phyloP scores from a whole-genome alignment of 2,329 filamentous ascomycete species.

The Didymella glomerata region DNA sequence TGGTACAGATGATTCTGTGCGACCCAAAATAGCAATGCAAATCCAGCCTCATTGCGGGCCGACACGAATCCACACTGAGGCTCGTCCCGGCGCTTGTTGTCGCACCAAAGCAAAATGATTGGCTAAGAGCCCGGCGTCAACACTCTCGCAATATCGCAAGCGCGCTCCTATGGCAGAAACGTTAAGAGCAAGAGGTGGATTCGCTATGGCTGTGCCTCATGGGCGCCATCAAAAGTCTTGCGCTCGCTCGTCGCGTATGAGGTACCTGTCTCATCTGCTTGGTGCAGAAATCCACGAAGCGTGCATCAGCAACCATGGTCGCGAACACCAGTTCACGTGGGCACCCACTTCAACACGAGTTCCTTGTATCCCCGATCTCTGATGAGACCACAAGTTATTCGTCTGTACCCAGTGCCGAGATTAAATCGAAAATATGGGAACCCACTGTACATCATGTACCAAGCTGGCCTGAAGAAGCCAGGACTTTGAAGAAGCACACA shows the following conservation, averaged over 20 bases:
- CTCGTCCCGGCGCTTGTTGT: constrained; percentile 34
- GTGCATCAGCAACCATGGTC: constrained; percentile 25
- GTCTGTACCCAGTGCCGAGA: neutral
- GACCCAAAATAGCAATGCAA: constrained; percentile 14
- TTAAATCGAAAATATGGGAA: constrained; percentile 36
- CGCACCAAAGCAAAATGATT: constrained; percentile 37
- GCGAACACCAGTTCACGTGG: constrained; percentile 22
- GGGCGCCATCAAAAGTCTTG: constrained; percentile 32
- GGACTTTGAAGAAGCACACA: constrained; percentile 32
- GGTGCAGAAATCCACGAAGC: constrained; percentile 16
- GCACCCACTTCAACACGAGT: constrained; percentile 23
- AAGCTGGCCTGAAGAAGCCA: constrained; percentile 45
- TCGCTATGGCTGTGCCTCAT: constrained; percentile 38
- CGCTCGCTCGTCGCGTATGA: constrained; percentile 39
- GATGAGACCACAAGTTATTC: constrained; percentile 6
- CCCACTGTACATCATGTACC: constrained; percentile 32
- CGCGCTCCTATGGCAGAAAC: constrained; percentile 30
- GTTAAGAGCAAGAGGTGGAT: constrained; percentile 26
- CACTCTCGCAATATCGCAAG: constrained; percentile 25
- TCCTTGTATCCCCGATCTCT: constrained; percentile 7
- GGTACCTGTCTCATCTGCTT: constrained; percentile 22
- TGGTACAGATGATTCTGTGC: neutral
- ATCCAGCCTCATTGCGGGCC: constrained; percentile 13
- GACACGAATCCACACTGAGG: constrained; percentile 14
- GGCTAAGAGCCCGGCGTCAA: constrained; percentile 24